These are phyloP conservation scores for Paracamarosporium sp. DNA, from an alignment of 2,329 filamentous ascomycete genomes.

Conservation along the genomic window DNA sequence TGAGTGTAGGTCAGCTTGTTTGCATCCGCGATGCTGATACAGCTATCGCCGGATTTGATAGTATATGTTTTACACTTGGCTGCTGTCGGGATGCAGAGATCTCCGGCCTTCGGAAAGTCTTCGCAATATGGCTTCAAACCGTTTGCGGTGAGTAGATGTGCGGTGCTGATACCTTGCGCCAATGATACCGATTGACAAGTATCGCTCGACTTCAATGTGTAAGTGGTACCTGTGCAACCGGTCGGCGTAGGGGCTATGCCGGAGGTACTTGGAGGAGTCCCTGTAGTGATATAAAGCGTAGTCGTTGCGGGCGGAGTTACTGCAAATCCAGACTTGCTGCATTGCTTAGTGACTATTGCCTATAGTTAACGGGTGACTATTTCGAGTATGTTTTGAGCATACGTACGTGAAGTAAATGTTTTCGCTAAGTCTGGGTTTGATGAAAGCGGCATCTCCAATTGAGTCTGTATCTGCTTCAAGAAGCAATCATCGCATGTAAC, in stretches of 20 bases:
- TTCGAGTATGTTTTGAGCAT: no score
- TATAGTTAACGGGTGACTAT: no score
- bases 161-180: neutral
- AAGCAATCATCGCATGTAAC: neutral
- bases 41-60: neutral
- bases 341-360: neutral
- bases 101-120: neutral
- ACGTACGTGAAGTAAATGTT: neutral
- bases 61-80: neutral
- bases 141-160: neutral
- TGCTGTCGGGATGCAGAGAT: neutral
- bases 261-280: neutral
- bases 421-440: neutral
- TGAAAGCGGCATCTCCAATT: neutral
- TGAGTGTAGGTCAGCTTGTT: neutral
- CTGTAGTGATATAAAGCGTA: neutral
- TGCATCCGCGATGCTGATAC: neutral
- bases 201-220: neutral
- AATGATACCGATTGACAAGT: neutral
- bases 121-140: neutral
- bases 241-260: neutral
- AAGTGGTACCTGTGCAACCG: neutral
- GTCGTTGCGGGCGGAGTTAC: neutral
- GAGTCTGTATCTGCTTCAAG: neutral
- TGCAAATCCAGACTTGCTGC: neutral